These are phyloP conservation scores for Spinellus fusiger DNA, from an alignment of 192 early-diverging fungal species.

Conservation along the genomic window DNA sequence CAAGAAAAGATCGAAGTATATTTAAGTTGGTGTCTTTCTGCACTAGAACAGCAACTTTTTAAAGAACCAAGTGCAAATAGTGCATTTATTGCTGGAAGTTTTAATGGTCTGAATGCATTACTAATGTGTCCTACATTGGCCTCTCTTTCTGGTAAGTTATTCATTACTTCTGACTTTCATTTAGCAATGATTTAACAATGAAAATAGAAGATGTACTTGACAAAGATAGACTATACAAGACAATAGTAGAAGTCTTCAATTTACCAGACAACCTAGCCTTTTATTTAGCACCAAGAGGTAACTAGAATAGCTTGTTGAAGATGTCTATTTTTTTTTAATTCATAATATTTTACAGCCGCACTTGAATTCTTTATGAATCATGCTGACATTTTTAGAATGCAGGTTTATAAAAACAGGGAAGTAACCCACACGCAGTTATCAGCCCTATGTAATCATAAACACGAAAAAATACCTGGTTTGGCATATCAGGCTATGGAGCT, in stretches of 20 bases:
- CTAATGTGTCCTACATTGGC: neutral
- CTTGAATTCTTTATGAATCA: slow-evolving; percentile 33
- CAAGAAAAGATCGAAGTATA: neutral
- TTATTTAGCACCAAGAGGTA: slow-evolving; percentile 34
- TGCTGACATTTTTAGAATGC: slow-evolving; percentile 24
- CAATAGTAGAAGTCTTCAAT: slow-evolving; percentile 28
- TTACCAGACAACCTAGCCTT: slow-evolving; percentile 36
- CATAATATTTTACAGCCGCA: slow-evolving; percentile 21
- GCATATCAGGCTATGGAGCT: slow-evolving; percentile 34
- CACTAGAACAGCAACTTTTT: slow-evolving; percentile 25
- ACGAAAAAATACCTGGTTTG: slow-evolving; percentile 25
- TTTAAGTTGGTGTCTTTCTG: slow-evolving; percentile 12
- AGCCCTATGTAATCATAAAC: slow-evolving; percentile 28
- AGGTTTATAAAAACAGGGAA: slow-evolving; percentile 26
- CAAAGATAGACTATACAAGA: slow-evolving; percentile 16
- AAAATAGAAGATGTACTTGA: slow-evolving; percentile 19
- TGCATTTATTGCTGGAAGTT: slow-evolving; percentile 20
- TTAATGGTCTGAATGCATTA: slow-evolving; percentile 19
- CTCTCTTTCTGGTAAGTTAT: neutral
- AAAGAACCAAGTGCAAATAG: slow-evolving; percentile 24
- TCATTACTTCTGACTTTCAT: no score
- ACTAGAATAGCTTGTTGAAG: neutral
- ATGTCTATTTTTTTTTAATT: neutral
- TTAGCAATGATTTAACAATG: no score
- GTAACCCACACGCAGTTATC: slow-evolving; percentile 26